Conservation (phyloP, 208 protist species). For the Blechomonas ayalai region DNA sequence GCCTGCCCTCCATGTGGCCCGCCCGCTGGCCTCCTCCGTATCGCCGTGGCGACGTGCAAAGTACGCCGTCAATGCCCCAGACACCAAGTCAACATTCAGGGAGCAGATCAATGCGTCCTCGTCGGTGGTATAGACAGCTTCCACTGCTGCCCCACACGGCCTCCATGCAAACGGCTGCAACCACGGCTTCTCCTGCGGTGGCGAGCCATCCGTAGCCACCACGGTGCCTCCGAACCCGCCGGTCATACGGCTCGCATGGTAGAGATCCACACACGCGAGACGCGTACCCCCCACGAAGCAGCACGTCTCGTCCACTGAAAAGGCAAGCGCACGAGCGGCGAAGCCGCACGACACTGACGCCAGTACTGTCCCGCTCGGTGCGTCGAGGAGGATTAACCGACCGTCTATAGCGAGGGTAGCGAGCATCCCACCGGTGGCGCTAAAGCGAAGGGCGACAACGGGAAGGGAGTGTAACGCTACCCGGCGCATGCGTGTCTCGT, state of each 20-base stretch:
- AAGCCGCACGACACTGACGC: conserved; percentile 33
- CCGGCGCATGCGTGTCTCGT: conserved; percentile 9
- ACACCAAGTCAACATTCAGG: not conserved
- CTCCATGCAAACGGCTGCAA: conserved; percentile 4
- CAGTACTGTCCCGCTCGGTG: conserved; percentile 9
- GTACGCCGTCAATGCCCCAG: conserved; percentile 10
- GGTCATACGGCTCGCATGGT: conserved; percentile 3
- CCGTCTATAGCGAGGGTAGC: conserved; percentile 15
- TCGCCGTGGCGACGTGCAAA: conserved; percentile 5
- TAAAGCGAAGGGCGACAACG: conserved; percentile 17
- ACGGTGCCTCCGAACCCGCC: not conserved
- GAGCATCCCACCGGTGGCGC: conserved; percentile 20
- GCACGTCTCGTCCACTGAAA: conserved; percentile 55
- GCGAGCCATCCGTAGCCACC: not conserved
- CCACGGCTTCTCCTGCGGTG: not conserved
- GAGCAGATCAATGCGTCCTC: conserved; percentile 1
- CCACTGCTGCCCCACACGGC: too few species aligned
- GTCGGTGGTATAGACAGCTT: too few species aligned
- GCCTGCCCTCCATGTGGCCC: too few species aligned
- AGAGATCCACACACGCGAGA: conserved; percentile 42
- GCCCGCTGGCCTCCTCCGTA: too few species aligned
- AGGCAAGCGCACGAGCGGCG: conserved; percentile 26
- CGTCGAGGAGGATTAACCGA: conserved; percentile 31
- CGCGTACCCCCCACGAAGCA: conserved; percentile 50
- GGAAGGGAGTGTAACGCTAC: conserved; percentile 50